Evolutionary conservation across 2,329 filamentous ascomycete species (phyloP).

Genomic region (Colletotrichum acutatum): DNA sequence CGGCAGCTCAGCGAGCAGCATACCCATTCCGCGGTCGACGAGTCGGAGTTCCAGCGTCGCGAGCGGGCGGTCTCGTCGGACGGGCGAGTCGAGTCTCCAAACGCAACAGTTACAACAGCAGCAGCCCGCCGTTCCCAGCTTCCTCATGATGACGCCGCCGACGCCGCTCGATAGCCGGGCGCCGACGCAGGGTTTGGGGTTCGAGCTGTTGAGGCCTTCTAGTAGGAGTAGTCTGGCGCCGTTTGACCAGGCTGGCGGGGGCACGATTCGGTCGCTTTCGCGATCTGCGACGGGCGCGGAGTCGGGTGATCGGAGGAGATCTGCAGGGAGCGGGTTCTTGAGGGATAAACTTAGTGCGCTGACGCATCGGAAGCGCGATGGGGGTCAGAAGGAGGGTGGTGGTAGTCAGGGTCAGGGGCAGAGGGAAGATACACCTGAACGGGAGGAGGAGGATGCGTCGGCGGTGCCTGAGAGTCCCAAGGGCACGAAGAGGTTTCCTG

Average conservation of each 20-base stretch:
- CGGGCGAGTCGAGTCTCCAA: conserved; percentile 42
- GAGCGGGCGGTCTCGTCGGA: conserved; percentile 55
- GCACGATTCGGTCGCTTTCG: conserved; percentile 34
- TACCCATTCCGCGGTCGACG: conserved; percentile 54
- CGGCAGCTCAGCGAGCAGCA: conserved; percentile 59
- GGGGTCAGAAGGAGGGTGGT: conserved; percentile 34
- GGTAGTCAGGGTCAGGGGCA: conserved; percentile 1
- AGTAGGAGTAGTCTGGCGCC: conserved; percentile 39
- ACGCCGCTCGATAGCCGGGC: conserved; percentile 46
- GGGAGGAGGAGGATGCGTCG: conserved; percentile 18
- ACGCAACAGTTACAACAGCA: no score
- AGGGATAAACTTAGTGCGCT: conserved; percentile 49
- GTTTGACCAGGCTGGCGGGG: conserved; percentile 35
- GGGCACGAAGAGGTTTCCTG: conserved; percentile 10
- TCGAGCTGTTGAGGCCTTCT: conserved; percentile 38
- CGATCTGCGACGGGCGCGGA: conserved; percentile 36
- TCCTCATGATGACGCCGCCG: conserved; percentile 59
- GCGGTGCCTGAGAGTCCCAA: conserved; percentile 19
- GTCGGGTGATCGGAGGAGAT: conserved; percentile 38
- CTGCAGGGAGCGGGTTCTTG: conserved; percentile 46
- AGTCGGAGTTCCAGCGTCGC: conserved; percentile 66
- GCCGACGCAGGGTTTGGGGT: conserved; percentile 35
- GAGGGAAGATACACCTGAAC: conserved; percentile 23
- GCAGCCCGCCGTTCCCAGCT: conserved; percentile 49
- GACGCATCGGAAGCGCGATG: conserved; percentile 39